These are phyloP conservation scores for Periconia sp. DNA, from an alignment of 2,329 filamentous ascomycete genomes.

Conservation along the genomic window DNA sequence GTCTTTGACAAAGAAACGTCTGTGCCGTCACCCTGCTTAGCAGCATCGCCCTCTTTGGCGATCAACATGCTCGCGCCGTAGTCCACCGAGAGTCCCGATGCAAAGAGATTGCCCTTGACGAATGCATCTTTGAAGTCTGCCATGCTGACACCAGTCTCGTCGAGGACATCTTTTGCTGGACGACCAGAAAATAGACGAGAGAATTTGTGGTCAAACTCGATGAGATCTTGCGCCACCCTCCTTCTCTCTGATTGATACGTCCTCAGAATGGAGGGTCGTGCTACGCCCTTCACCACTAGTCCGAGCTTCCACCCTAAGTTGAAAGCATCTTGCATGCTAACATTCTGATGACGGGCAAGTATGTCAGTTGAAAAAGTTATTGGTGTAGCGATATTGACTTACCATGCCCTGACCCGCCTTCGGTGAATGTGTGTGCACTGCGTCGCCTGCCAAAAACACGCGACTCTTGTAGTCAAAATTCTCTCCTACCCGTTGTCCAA, in stretches of 20 bases:
- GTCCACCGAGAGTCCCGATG: slow-evolving; percentile 63
- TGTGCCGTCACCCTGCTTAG: slow-evolving; percentile 56
- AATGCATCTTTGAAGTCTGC: slow-evolving; percentile 68
- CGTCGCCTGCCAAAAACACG: slow-evolving; percentile 75
- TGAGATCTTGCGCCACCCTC: slow-evolving; percentile 68
- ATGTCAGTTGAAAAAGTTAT: no score
- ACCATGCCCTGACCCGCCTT: slow-evolving; percentile 76
- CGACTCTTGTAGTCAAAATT: slow-evolving; percentile 63
- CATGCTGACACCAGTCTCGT: slow-evolving; percentile 67
- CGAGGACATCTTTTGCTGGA: slow-evolving; percentile 64
- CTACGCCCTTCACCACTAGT: slow-evolving; percentile 53
- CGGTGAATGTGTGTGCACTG: slow-evolving; percentile 63
- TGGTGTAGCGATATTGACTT: no score
- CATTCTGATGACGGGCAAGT: no score
- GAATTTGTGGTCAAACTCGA: slow-evolving; percentile 60
- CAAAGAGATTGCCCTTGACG: slow-evolving; percentile 65
- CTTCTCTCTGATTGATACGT: slow-evolving; percentile 63
- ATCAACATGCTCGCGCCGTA: slow-evolving; percentile 64
- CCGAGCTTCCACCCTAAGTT: slow-evolving; percentile 66
- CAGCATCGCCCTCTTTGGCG: slow-evolving; percentile 55
- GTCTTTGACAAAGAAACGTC: slow-evolving; percentile 42
- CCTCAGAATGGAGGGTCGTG: slow-evolving; percentile 51
- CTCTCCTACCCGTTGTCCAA: slow-evolving; percentile 68
- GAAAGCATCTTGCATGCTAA: slow-evolving; percentile 70
- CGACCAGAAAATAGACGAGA: slow-evolving; percentile 53